Evolutionary conservation across 1,139 yeast species (phyloP), one percentile per base, ranked within the genome.

Genomic region (Dujonia santamariae): DNA sequence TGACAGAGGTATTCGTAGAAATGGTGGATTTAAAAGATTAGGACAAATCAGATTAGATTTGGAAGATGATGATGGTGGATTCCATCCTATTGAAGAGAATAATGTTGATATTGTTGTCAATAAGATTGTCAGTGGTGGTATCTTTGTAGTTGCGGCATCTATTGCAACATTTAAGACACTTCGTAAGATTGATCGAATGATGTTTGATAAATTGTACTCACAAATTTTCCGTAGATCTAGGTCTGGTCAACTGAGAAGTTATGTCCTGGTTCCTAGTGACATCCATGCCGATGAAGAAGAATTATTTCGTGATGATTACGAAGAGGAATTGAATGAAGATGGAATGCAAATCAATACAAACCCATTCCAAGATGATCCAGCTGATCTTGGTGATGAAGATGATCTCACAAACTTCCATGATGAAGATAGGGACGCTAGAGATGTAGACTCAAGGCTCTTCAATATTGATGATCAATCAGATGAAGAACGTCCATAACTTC

Each of bases 21-120:
- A 84, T 54, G 88, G 92, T 34, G 88, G 95, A 6, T 80, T 85
- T 55, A 70, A 80, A 40, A 69, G 87, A 47, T 79, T 85, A 50
- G 96, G 97, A 12, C 95, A 85, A 55, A 90, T 90, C 38, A 70
- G 96, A 49, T 71, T 90, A 32, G 94, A 85, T 29, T 92, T 81
- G 37, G 77, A 67, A 29, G 88, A 80, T 30, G 86, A 81, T 36
- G 88, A 80, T 30, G 86, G 81, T 36, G 76, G 71, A 33, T 63
- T 75, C 47, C 66, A 71, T 17, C 73, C 85, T 11, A 77, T 84
- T 40, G 92, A 83, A 54, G 76, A 84, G 40, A 78, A 80, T 43
- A 50, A 53, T n/a, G 68, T 79, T 13, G 92, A 84, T 53, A 74
- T 64, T 32, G 72, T 73, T 12, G 84, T 84, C 3, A 84, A 84